Percentiles rank a stretch among this genome's conserved stretches.
Evolutionary conservation across 306 rosid genomes (phyloP).

Genomic region (Quillaja saponaria): DNA sequence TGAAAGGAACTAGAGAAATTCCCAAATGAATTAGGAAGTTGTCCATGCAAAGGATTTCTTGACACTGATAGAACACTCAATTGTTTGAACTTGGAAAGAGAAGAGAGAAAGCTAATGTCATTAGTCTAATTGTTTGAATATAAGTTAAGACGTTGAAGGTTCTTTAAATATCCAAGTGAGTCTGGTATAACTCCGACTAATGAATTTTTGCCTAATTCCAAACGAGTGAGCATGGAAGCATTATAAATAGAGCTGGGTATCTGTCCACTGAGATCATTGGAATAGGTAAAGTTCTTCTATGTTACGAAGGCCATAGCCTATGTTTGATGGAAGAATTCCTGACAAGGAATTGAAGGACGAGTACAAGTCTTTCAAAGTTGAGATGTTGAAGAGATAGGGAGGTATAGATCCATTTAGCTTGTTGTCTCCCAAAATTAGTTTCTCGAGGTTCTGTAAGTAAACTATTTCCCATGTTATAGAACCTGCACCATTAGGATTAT

Average conservation of each 20-base stretch:
- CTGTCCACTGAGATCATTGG: constrained; percentile 21
- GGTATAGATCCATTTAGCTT: constrained; percentile 18
- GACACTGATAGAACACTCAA: constrained; percentile 5
- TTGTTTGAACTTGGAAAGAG: constrained; percentile 2
- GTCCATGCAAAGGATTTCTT: constrained; percentile 20
- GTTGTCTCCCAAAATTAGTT: no score
- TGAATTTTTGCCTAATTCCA: background rate
- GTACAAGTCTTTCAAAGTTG: constrained; percentile 8
- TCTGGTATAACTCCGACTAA: constrained; percentile 3
- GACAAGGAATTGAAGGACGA: constrained; percentile 4
- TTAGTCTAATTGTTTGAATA: background rate
- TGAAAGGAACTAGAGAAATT: constrained; percentile 22
- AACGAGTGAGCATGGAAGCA: constrained; percentile 5
- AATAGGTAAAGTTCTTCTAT: background rate
- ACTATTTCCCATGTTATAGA: no score
- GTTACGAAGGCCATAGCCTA: background rate
- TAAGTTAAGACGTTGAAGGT: background rate
- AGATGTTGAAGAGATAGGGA: constrained; percentile 30
- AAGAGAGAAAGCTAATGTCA: background rate
- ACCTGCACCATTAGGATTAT: no score
- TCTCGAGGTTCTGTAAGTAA: no score
- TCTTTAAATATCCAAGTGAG: background rate
- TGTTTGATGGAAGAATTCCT: constrained; percentile 10
- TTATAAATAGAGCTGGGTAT: constrained; percentile 11
- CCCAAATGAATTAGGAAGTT: constrained; percentile 21